Percentiles rank a stretch among this genome's conserved stretches.
Conservation (phyloP, 768 basidiomycete genomes). For the Filobasidium wieringae region DNA sequence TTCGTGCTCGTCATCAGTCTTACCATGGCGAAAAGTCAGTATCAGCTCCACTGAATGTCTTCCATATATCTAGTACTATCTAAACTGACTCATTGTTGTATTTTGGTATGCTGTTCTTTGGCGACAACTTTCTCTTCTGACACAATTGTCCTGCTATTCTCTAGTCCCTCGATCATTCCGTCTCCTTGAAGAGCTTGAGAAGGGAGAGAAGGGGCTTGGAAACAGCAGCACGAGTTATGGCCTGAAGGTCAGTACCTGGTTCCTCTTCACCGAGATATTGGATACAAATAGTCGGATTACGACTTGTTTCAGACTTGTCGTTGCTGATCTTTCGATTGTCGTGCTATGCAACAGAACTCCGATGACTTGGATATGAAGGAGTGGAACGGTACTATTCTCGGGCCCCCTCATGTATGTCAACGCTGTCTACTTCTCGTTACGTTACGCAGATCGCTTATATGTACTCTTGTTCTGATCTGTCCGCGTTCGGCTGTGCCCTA, state of each 20-base stretch:
- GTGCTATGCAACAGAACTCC: slow-evolving; percentile 45
- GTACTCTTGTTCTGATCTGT: not conserved
- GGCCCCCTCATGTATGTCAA: slow-evolving; percentile 78
- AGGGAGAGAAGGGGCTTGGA: slow-evolving; percentile 98
- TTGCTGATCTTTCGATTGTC: not conserved
- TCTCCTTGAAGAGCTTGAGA: slow-evolving; percentile 94
- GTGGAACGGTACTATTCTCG: slow-evolving; percentile 99
- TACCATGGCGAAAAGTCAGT: slow-evolving; percentile 11
- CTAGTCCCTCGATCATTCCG: slow-evolving; percentile 93
- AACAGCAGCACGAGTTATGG: slow-evolving; percentile 97
- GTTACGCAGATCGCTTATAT: no score
- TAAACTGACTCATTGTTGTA: no score
- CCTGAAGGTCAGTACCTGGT: slow-evolving; percentile 47
- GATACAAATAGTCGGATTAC: no score
- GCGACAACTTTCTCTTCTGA: no score
- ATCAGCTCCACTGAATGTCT: no score
- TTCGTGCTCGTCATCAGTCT: no score
- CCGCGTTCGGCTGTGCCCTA: no score
- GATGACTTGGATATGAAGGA: slow-evolving; percentile 96
- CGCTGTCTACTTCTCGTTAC: not conserved
- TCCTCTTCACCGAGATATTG: no score
- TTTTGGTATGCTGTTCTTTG: no score
- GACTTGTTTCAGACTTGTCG: not conserved
- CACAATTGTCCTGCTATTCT: no score
- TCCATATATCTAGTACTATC: no score